A percentile compares a stretch with the other conserved stretches of the same genome.
These are phyloP conservation scores for Didymella arachidicola DNA, from an alignment of 2,329 filamentous ascomycete species.

Conservation along the genomic window DNA sequence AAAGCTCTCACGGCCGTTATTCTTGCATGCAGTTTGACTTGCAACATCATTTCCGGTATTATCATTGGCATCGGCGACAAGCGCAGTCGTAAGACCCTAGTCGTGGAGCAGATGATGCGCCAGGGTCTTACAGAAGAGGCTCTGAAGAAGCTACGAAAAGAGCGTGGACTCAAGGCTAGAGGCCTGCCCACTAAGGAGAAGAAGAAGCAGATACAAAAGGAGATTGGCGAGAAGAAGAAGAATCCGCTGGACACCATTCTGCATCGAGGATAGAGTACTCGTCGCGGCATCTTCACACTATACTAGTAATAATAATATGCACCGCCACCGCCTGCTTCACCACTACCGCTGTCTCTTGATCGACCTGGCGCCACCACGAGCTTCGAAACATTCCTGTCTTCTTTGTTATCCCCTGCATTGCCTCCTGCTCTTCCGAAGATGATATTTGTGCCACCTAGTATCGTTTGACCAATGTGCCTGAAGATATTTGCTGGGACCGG, in stretches of 20 bases:
- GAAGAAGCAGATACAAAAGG: slow-evolving; percentile 33
- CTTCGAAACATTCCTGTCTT: not conserved
- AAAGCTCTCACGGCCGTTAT: slow-evolving; percentile 82
- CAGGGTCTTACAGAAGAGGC: slow-evolving; percentile 76
- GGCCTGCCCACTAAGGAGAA: slow-evolving; percentile 38
- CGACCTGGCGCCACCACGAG: not conserved
- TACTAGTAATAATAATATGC: slow-evolving; percentile 13
- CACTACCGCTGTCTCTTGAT: not conserved
- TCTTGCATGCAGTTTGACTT: slow-evolving; percentile 77
- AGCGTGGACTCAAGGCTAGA: slow-evolving; percentile 44
- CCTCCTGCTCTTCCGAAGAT: not conserved
- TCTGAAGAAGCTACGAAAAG: slow-evolving; percentile 63
- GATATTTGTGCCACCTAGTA: not conserved
- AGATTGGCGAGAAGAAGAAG: slow-evolving; percentile 34
- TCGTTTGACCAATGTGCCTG: slow-evolving; percentile 1
- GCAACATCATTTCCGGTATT: slow-evolving; percentile 78
- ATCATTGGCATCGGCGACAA: slow-evolving; percentile 79
- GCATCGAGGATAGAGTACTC: slow-evolving; percentile 31
- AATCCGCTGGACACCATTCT: slow-evolving; percentile 38
- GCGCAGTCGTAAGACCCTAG: slow-evolving; percentile 82
- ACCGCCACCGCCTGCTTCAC: not conserved
- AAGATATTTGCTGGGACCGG: not conserved
- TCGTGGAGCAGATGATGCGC: slow-evolving; percentile 76
- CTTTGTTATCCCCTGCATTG: not conserved
- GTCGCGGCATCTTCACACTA: not conserved